Base-by-base conservation (phyloP, 1,284 basidiomycete genomes). In the Vanrija sp. region DNA sequence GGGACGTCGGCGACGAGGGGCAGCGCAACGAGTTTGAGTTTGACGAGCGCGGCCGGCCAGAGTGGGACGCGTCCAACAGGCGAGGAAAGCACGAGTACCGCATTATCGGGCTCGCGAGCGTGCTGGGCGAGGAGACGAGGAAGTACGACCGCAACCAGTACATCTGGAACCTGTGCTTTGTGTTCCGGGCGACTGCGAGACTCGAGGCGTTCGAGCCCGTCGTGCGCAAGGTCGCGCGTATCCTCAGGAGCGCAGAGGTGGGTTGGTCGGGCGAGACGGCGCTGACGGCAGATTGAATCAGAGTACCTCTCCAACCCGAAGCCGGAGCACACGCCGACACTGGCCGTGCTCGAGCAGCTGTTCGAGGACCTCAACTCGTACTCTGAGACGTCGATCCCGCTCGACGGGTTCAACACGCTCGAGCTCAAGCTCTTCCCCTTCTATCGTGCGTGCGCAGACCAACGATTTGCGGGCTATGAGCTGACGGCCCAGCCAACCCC, bases 281-380 rank as follows among this genome's bases (percentile, higher is more conserved):
- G 16, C 43, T 53, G 43, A 49, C 45, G 15, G 6, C 49, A 97
- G 89, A 85, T 93, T 79, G 89, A 96, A 68, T 91, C 89, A 0
- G 83, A 81, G 3, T 94, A 97, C 69, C 79, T 98, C 20, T 95
- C 93, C 2, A 84, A 83, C 6, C 80, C 86, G 1, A 77, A 82
- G 45, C 87, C 85, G 6, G 83, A 85, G 1, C 80, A 82, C 42
- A 82, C 85, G 0, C 61, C 68, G 6, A 84, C 98, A 48, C 84
- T 88, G 62, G 84, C 86, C 6, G 88, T 98, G 52, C 83, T 98
- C 27, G 95, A 99, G 74, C 94, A 98, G 71, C 81, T 99, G 0
- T 98, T 93, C 64, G 94, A 97, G 69, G 96, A 99, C 65, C 78
- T 98, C 59, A 98, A 97, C 76, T 93, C 90, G 5, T 98, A 96